Conservation (phyloP, 805 yeast genomes). For the Tetrapisispora phaffii region DNA sequence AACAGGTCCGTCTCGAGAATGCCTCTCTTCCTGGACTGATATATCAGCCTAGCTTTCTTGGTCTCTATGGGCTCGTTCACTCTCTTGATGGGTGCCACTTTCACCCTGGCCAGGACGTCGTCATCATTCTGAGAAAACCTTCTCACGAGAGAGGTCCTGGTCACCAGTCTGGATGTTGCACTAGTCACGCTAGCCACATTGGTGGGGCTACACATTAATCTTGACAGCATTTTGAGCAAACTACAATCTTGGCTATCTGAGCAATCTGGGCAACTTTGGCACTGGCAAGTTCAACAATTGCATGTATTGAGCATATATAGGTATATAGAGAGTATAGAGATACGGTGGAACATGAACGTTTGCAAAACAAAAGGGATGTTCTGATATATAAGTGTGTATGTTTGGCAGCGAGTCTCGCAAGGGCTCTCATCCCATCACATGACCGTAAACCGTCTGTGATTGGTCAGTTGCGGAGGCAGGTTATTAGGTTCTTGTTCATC, state of each 20-base stretch:
- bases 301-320: background rate
- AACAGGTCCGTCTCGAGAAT: slow-evolving; percentile 86
- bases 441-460: background rate
- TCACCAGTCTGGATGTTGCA: no score
- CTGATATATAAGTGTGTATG: no score
- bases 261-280: no score
- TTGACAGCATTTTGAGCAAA: background rate
- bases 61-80: slow-evolving; percentile 59
- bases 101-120: slow-evolving; percentile 40
- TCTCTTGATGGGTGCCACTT: slow-evolving; percentile 72
- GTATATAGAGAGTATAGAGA: background rate
- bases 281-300: no score
- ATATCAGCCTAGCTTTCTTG: slow-evolving; percentile 78
- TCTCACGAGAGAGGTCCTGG: background rate
- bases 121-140: background rate
- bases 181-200: no score
- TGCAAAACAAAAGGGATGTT: no score
- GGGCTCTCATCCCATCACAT: background rate
- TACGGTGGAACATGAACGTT: no score
- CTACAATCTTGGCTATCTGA: no score
- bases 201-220: background rate
- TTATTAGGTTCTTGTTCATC: background rate
- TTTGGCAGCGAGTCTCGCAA: background rate
- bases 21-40: slow-evolving; percentile 92
- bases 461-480: background rate